Percentiles rank a stretch among this genome's conserved stretches.
Conservation (phyloP, 257 asterid genomes). For the Nicotiana undulata region DNA sequence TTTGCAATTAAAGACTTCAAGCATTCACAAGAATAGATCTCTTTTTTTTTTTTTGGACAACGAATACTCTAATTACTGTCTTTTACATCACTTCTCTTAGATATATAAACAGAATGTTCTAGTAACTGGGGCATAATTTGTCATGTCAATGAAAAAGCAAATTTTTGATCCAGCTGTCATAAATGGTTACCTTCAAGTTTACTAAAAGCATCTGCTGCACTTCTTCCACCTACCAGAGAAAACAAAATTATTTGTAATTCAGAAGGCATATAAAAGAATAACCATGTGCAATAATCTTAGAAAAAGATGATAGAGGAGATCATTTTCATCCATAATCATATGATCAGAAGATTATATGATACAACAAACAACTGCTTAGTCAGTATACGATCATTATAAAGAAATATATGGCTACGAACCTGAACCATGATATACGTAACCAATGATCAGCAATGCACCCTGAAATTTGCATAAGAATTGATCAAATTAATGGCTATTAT, state of each 20-base stretch:
- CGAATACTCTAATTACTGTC: background rate
- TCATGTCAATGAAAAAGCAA: background rate
- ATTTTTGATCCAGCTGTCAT: background rate
- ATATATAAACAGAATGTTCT: background rate
- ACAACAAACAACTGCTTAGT: background rate
- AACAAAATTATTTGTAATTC: background rate
- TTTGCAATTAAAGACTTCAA: background rate
- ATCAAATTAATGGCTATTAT: background rate
- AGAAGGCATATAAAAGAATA: constrained; percentile 4
- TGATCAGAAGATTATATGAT: background rate
- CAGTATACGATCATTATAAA: background rate
- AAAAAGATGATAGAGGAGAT: background rate
- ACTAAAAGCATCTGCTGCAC: constrained; percentile 40
- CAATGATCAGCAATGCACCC: constrained; percentile 83
- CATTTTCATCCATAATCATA: background rate
- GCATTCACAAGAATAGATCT: background rate
- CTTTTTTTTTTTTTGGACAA: background rate
- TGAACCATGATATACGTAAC: constrained; percentile 66
- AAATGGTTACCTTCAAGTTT: constrained; percentile 55
- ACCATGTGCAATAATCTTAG: background rate
- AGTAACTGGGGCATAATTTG: background rate
- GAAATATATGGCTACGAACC: constrained; percentile 32
- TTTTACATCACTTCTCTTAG: background rate
- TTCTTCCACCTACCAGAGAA: constrained; percentile 55
- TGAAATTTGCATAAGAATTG: constrained; percentile 27